Base-by-base conservation (phyloP, 331 rosid species). In the Pyracantha coccinea region DNA sequence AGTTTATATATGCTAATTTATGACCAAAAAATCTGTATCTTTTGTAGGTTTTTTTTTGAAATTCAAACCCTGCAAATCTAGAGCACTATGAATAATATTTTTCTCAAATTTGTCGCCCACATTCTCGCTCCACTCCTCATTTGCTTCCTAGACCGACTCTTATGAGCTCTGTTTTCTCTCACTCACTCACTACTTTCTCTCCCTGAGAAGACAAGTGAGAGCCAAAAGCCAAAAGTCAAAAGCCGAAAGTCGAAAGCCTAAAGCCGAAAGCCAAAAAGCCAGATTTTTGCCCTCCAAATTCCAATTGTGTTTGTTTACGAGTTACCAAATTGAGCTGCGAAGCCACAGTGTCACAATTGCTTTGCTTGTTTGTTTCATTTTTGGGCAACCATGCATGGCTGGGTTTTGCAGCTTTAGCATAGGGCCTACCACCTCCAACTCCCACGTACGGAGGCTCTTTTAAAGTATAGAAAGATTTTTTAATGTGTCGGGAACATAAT, bases 101-200 rank as follows among this genome's bases (percentile, higher is more conserved):
- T 33, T 72, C 52, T 60, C 53, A 32, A 72, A 73, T 74, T 85
- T 66, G 2, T 87, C 65, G 86, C 82, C 92, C 79, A 85, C 80
- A 90, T 87, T 75, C 78, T 88, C 87, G 94, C 90, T 83, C 88
- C 77, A 82, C 84, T 63, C 88, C 90, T 82, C 52, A 53, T 77
- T 89, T 85, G 75, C 62, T 62, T 78, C 77, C 87, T 84, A 82
- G 77, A 82, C 77, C 77, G 71, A 86, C 91, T 86, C 88, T 71
- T 65, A 35, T 57, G 88, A 82, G 54, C 29, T 38, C 23, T 65
- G 29, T 67, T 31, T 65, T 35, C 78, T 76, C 75, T 73, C 81
- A 75, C 83, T 78, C 87, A 74, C 85, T 73, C 81, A 77, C 82
- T 77, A 47, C 71, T 65, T 75, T 65, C 69, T 62, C 74, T 69